Evolutionary conservation across 1,284 basidiomycete species (phyloP), one percentile per base, ranked within the genome.

Genomic region (Leccinum solheimii): DNA sequence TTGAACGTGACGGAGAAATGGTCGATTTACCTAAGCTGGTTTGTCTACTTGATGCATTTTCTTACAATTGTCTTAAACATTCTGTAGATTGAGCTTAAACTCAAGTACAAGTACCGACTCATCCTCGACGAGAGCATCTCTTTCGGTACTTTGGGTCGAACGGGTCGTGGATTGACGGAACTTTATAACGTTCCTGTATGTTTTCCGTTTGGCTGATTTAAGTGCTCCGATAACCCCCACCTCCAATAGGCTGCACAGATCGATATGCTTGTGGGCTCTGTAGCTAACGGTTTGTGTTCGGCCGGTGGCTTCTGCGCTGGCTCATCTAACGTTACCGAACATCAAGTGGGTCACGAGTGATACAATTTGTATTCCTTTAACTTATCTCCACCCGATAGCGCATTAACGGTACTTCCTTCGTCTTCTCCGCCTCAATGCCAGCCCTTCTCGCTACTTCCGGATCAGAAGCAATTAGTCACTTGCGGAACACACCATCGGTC

Each of bases 281-380:
- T 95, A 68, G 91, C 96, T 0, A 94, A 86, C 57, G 90, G 92
- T 16, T 85, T 99, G 34, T 88, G 87, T 62, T 86, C 95, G 2
- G 84, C 85, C 2, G 97, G 97, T 56, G 97, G 97, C 6, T 99
- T 99, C 83, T 98, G 97, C 72, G 95, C 95, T 1, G 97, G 97
- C 34, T 91, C 92, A 3, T 77, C 80, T 19, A 84, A 89, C 54
- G 92, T 98, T 48, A 87, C 94, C 30, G 86, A 92, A 64, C 97
- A 99, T 74, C 95, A 95, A 82, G 90, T 90, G 71, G 5, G 72
- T 62, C 27, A 50, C 43, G n/a, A 9, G 9, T 1, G 16, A 19
- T 30, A 3, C 56, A 9, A 32, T 43, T 43, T 11, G 32, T 27
- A 27, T 43, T 43, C 2, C 3, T 34, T 11, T 38, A 1, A 60